Conservation (phyloP, 2,329 filamentous ascomycete genomes). For the Phoma sp. region DNA sequence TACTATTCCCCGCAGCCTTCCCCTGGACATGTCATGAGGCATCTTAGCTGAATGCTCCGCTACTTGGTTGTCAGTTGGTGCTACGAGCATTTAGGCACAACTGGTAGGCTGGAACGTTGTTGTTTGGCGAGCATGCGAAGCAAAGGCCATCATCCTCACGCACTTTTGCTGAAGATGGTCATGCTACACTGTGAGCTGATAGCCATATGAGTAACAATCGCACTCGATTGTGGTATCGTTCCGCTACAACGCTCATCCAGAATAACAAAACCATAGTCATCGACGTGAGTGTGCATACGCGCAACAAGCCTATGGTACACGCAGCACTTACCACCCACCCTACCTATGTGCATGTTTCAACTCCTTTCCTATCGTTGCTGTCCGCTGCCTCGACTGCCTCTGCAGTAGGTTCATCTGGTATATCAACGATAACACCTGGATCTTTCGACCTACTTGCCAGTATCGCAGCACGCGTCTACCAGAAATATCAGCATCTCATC, state of each 20-base stretch:
- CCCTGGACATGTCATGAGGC: too few species aligned
- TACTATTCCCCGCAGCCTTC: too few species aligned
- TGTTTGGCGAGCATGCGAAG: not conserved
- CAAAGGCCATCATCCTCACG: too few species aligned
- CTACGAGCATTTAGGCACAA: too few species aligned
- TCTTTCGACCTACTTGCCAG: slow-evolving; percentile 50
- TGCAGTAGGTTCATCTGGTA: slow-evolving; percentile 53
- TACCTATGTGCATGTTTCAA: slow-evolving; percentile 5
- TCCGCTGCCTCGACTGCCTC: slow-evolving; percentile 53
- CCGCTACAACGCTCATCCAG: not conserved
- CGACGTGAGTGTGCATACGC: not conserved
- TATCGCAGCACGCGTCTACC: slow-evolving; percentile 49
- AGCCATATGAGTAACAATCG: not conserved
- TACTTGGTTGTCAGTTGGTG: too few species aligned
- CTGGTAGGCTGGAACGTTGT: not conserved
- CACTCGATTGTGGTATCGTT: not conserved
- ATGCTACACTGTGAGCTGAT: not conserved
- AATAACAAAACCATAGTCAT: not conserved
- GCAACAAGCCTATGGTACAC: not conserved
- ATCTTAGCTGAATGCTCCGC: too few species aligned
- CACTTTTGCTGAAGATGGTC: too few species aligned
- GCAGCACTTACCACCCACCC: not conserved
- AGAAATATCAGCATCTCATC: slow-evolving; percentile 1
- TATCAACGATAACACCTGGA: slow-evolving; percentile 55
- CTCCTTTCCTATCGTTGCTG: slow-evolving; percentile 23